Evolutionary conservation across 495 filamentous ascomycete genomes (phyloP).

Genomic region (Trichoderma asperelloides): DNA sequence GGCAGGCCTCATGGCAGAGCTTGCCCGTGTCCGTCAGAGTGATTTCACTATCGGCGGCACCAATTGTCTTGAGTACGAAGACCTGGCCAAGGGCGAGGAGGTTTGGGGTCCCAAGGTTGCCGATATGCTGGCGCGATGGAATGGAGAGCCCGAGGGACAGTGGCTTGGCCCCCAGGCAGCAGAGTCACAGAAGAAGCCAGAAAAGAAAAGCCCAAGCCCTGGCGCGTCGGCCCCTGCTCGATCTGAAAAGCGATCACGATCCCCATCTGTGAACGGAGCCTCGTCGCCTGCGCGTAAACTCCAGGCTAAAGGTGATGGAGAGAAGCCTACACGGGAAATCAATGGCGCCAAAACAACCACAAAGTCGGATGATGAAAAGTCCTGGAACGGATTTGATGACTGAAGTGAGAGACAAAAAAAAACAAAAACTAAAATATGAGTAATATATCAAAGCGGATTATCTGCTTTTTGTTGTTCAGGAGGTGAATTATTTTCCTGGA

Average conservation of each 20-base stretch:
- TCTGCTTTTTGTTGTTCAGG: neutral
- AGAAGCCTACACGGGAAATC: conserved; percentile 2
- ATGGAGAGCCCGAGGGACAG: conserved; percentile 7
- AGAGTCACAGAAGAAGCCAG: neutral
- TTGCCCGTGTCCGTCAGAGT: conserved; percentile 73
- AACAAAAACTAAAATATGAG: neutral
- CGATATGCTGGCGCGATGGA: conserved; percentile 54
- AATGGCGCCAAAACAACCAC: neutral
- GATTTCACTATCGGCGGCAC: conserved; percentile 55
- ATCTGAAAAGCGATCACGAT: conserved; percentile 3
- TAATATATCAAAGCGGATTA: neutral
- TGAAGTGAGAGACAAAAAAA: neutral
- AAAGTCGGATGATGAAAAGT: conserved; percentile 7
- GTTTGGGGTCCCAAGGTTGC: conserved; percentile 74
- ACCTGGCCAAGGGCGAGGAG: conserved; percentile 67
- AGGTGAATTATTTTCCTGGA: neutral
- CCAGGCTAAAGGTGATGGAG: conserved; percentile 14
- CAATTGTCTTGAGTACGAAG: conserved; percentile 76
- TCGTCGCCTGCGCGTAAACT: conserved; percentile 11
- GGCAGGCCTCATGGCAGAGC: conserved; percentile 75
- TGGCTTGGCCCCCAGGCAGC: neutral
- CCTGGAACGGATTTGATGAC: conserved; percentile 9
- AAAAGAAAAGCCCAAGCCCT: neutral
- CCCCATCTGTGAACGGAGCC: neutral
- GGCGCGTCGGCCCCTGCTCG: neutral